phyloP scores from a whole-genome alignment of 805 yeast genomes.

The Yamadazyma philogaea region DNA sequence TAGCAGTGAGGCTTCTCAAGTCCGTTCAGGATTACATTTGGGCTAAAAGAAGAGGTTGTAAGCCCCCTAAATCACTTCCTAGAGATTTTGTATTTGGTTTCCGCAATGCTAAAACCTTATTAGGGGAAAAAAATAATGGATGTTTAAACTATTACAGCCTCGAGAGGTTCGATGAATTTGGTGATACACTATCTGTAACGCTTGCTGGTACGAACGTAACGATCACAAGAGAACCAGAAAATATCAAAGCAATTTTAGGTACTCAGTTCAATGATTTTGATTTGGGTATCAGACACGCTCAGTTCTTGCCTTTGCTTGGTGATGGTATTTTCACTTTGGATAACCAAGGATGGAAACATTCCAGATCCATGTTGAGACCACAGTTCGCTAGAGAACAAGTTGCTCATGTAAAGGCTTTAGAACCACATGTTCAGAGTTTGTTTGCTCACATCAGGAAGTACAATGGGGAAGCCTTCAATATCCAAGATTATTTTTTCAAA shows the following conservation, averaged over 20 bases:
- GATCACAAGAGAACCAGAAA: conserved; percentile 38
- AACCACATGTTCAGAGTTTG: conserved; percentile 38
- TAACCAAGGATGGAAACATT: conserved; percentile 42
- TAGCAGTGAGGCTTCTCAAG: not conserved
- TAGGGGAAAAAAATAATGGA: conserved; percentile 19
- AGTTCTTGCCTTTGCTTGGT: conserved; percentile 37
- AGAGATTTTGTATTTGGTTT: conserved; percentile 21
- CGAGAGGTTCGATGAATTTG: conserved; percentile 14
- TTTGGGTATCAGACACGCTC: conserved; percentile 37
- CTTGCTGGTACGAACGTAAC: conserved; percentile 21
- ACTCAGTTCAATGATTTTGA: conserved; percentile 41
- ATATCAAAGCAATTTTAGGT: conserved; percentile 40
- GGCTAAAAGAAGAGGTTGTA: conserved; percentile 15
- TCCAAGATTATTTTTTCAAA: conserved; percentile 37
- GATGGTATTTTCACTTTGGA: conserved; percentile 45
- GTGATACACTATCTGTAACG: conserved; percentile 11
- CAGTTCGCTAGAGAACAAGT: conserved; percentile 44
- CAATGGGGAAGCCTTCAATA: conserved; percentile 29
- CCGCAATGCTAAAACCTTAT: conserved; percentile 11
- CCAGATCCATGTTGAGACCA: conserved; percentile 43
- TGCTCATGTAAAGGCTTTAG: conserved; percentile 37
- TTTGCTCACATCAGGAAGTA: conserved; percentile 27
- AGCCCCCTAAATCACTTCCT: conserved; percentile 2
- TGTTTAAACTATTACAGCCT: conserved; percentile 16
- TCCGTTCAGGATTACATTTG: not conserved